Conservation (phyloP, 2,329 filamentous ascomycete genomes). For the Amesomyces nigricolor region DNA sequence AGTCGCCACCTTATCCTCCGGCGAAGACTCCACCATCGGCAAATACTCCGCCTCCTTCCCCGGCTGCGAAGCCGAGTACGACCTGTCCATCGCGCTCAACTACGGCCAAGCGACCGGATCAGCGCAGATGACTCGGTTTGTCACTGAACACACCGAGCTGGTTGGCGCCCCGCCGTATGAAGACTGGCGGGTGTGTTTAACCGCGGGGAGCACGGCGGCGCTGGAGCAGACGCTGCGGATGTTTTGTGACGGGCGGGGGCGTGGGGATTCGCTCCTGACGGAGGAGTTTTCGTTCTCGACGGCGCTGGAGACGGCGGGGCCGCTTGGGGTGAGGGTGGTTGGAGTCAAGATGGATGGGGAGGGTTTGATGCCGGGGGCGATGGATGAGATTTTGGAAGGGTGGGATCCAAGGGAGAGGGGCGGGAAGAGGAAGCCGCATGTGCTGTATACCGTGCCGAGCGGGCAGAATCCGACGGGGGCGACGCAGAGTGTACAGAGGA, state of each 20-base stretch:
- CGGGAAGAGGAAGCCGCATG: constrained; percentile 45
- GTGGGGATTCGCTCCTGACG: constrained; percentile 72
- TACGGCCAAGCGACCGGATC: constrained; percentile 85
- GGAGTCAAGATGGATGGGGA: constrained; percentile 49
- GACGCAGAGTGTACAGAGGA: constrained; percentile 63
- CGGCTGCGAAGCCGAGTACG: constrained; percentile 47
- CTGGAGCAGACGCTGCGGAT: constrained; percentile 80
- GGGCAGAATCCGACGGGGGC: constrained; percentile 90
- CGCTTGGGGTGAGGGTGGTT: constrained; percentile 47
- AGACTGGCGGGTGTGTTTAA: constrained; percentile 83
- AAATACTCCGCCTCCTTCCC: constrained; percentile 66
- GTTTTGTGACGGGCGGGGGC: constrained; percentile 58
- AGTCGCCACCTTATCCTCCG: constrained; percentile 55
- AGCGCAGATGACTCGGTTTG: constrained; percentile 79
- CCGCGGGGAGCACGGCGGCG: constrained; percentile 77
- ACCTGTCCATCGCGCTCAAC: constrained; percentile 85
- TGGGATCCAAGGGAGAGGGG: constrained; percentile 44
- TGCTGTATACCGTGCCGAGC: constrained; percentile 60
- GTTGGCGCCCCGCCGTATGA: constrained; percentile 72
- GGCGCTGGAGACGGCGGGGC: constrained; percentile 52
- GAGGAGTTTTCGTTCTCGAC: constrained; percentile 91
- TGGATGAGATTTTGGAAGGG: constrained; percentile 46
- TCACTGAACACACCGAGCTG: constrained; percentile 94
- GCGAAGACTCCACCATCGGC: constrained; percentile 59
- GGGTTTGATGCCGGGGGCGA: constrained; percentile 45